These are phyloP conservation scores for Moniliophthora roreri DNA, from an alignment of 1,284 basidiomycete genomes.

Conservation along the genomic window DNA sequence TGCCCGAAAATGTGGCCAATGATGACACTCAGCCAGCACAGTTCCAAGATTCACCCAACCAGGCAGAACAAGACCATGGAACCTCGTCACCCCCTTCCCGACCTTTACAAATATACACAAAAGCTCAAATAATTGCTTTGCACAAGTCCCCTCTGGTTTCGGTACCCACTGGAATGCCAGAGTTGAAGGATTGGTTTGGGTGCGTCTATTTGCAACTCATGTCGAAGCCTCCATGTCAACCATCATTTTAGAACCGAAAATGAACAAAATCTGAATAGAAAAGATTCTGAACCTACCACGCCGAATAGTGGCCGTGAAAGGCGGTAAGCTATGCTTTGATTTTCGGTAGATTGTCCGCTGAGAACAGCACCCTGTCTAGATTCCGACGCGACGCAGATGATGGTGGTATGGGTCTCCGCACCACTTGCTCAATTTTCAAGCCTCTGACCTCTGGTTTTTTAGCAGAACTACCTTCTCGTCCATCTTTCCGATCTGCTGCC, in stretches of 20 bases:
- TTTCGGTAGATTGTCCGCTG: slow-evolving; percentile 10
- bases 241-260: slow-evolving; percentile 46
- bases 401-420: slow-evolving; percentile 43
- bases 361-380: slow-evolving; percentile 34
- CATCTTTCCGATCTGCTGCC: slow-evolving; percentile 68
- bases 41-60: slow-evolving; percentile 25
- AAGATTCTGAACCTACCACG: slow-evolving; percentile 59
- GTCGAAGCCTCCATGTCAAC: slow-evolving; percentile 22
- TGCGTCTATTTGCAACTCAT: slow-evolving; percentile 35
- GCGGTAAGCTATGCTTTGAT: slow-evolving; percentile 39
- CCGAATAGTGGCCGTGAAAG: slow-evolving; percentile 59
- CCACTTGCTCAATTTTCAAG: no score
- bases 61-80: slow-evolving; percentile 20
- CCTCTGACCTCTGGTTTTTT: no score
- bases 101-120: slow-evolving; percentile 63
- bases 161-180: slow-evolving; percentile 73
- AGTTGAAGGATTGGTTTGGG: slow-evolving; percentile 88
- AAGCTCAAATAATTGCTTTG: slow-evolving; percentile 64
- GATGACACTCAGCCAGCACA: slow-evolving; percentile 36
- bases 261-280: slow-evolving; percentile 61
- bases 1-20: slow-evolving; percentile 33
- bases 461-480: slow-evolving; percentile 54
- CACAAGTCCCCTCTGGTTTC: slow-evolving; percentile 77
- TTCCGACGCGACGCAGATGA: slow-evolving; percentile 77
- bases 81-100: slow-evolving; percentile 25